phyloP scores from a whole-genome alignment of 2,329 filamentous ascomycete species.

The Coniochaeta hoffmannii region DNA sequence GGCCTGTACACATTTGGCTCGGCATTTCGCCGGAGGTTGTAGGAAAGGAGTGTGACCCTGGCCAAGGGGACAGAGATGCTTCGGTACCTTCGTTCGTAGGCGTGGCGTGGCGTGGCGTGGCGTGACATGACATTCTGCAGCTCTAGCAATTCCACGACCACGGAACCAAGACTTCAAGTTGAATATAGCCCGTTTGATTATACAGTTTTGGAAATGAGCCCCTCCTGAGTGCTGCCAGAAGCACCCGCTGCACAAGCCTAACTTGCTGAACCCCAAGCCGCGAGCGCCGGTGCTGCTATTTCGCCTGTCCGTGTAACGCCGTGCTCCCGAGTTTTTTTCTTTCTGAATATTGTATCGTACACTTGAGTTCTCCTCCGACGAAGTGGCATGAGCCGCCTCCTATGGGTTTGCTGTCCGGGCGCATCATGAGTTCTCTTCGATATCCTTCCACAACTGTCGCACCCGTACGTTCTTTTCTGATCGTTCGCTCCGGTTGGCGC shows the following conservation, averaged over 20 bases:
- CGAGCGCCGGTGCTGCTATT: neutral
- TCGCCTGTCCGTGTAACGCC: neutral
- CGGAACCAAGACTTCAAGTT: neutral
- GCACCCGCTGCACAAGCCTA: neutral
- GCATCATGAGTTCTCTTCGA: conserved; percentile 58
- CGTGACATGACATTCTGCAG: neutral
- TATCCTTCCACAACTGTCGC: conserved; percentile 70
- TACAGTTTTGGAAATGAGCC: neutral
- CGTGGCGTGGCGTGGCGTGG: too few species aligned
- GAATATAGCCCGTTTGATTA: too few species aligned
- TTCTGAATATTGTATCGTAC: neutral
- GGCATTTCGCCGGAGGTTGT: conserved; percentile 38
- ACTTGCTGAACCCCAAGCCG: neutral
- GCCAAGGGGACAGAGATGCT: neutral
- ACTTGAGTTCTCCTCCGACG: neutral
- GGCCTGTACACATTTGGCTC: conserved; percentile 74
- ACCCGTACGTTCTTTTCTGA: conserved; percentile 66
- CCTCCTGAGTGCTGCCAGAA: neutral
- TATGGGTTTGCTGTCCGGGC: neutral
- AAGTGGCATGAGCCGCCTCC: neutral
- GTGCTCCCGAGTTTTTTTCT: too few species aligned
- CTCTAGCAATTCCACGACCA: neutral
- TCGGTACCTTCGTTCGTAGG: too few species aligned
- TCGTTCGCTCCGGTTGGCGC: conserved; percentile 64
- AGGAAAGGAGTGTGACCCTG: too few species aligned